A percentile compares a stretch with the other conserved stretches of the same genome.
Conservation (phyloP, 768 basidiomycete genomes). For the Podaxis sp. region DNA sequence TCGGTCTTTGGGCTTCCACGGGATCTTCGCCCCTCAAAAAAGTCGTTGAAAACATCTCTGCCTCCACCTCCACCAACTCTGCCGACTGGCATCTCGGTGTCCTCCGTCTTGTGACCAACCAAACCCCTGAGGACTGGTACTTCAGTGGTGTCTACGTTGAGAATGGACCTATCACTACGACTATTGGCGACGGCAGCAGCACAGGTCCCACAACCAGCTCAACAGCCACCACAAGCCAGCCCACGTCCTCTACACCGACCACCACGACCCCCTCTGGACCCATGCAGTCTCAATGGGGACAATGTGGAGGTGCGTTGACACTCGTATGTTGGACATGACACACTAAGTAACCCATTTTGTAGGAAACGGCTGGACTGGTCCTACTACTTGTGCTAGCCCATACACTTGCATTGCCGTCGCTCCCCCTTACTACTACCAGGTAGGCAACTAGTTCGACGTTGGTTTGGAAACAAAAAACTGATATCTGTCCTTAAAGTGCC, state of each 20-base stretch:
- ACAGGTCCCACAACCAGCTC: slow-evolving; percentile 23
- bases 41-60: slow-evolving; percentile 47
- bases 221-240: slow-evolving; percentile 22
- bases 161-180: slow-evolving; percentile 53
- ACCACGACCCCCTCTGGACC: slow-evolving; percentile 36
- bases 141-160: slow-evolving; percentile 64
- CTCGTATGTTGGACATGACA: not conserved
- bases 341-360: not conserved
- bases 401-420: slow-evolving; percentile 47
- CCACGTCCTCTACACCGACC: slow-evolving; percentile 26
- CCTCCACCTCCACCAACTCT: slow-evolving; percentile 57
- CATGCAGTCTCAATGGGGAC: slow-evolving; percentile 45
- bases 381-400: slow-evolving; percentile 42
- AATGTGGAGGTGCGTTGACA: slow-evolving; percentile 46
- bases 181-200: slow-evolving; percentile 38
- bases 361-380: slow-evolving; percentile 48
- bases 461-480: not conserved
- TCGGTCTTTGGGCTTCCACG: slow-evolving; percentile 60
- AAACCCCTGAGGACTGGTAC: slow-evolving; percentile 55
- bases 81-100: slow-evolving; percentile 64
- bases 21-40: slow-evolving; percentile 46
- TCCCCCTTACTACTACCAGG: slow-evolving; percentile 56
- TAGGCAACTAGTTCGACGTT: slow-evolving; percentile 18
- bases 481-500: slow-evolving; percentile 16
- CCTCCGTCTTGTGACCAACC: slow-evolving; percentile 50